phyloP scores from a whole-genome alignment of 2,329 filamentous ascomycete species.

The Alternaria incomplexa region DNA sequence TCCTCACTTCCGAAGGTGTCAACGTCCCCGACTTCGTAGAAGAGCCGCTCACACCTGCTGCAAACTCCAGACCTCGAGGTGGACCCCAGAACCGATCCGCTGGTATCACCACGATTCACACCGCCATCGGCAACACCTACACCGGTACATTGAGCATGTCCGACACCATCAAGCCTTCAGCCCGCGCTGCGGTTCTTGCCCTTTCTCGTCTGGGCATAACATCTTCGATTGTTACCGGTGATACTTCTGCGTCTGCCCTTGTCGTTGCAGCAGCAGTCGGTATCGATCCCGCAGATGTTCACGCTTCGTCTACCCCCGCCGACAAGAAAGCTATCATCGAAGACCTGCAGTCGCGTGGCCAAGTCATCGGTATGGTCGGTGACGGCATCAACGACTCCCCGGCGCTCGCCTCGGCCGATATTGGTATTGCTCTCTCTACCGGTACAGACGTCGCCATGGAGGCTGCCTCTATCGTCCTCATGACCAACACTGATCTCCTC shows the following conservation, averaged over 20 bases:
- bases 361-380: constrained; percentile 90
- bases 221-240: constrained; percentile 91
- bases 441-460: constrained; percentile 98
- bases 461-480: constrained; percentile 93
- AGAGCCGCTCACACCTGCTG: constrained; percentile 51
- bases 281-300: constrained; percentile 76
- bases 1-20: constrained; percentile 74
- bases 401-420: constrained; percentile 87
- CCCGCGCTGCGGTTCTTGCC: constrained; percentile 78
- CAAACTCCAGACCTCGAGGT: constrained; percentile 39
- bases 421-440: constrained; percentile 90
- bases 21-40: constrained; percentile 65
- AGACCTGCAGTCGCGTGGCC: constrained; percentile 73
- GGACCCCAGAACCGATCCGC: constrained; percentile 52
- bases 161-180: constrained; percentile 90
- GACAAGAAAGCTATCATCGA: constrained; percentile 89
- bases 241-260: constrained; percentile 82
- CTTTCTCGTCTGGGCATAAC: constrained; percentile 84
- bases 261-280: constrained; percentile 84
- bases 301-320: constrained; percentile 85
- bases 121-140: constrained; percentile 82
- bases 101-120: constrained; percentile 89
- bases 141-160: constrained; percentile 82
- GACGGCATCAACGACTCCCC: constrained; percentile 99
- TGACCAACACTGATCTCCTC: constrained; percentile 89